phyloP scores from a whole-genome alignment of 208 protist genomes.

The Acanthamoeba culbertsoni region DNA sequence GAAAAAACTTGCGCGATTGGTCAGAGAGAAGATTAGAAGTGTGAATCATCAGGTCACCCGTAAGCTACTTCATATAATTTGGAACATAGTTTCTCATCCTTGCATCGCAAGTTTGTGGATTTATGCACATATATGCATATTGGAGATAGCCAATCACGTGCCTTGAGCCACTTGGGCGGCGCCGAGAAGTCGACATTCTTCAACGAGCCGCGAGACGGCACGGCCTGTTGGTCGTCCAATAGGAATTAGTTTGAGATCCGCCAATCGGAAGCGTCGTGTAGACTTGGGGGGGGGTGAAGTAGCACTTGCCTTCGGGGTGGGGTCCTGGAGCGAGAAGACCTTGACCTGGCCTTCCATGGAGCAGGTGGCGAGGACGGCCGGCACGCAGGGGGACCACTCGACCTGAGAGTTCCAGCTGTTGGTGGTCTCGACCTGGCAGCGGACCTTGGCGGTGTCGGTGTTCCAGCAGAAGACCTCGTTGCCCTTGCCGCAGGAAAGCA shows the following conservation, averaged over 20 bases:
- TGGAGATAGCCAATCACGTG: neutral
- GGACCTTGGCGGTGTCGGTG: slow-evolving; percentile 84
- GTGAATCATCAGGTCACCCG: neutral
- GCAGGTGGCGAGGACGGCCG: slow-evolving; percentile 88
- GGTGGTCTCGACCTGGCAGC: slow-evolving; percentile 80
- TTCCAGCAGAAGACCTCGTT: slow-evolving; percentile 95
- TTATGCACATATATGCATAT: neutral
- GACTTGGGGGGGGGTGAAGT: slow-evolving; percentile 65
- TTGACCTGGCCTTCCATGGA: slow-evolving; percentile 83
- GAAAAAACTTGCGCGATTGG: neutral
- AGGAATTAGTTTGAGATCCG: neutral
- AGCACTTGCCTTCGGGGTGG: neutral
- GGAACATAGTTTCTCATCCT: neutral
- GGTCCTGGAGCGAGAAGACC: slow-evolving; percentile 59
- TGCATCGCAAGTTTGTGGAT: neutral
- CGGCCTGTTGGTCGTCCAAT: no score
- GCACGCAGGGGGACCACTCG: slow-evolving; percentile 92
- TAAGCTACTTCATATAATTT: slow-evolving; percentile 6
- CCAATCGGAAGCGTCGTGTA: neutral
- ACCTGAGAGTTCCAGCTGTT: slow-evolving; percentile 92
- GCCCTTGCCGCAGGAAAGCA: slow-evolving; percentile 93
- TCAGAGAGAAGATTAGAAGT: neutral
- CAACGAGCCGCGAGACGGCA: neutral
- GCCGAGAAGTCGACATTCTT: slow-evolving; percentile 27
- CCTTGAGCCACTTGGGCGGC: slow-evolving; percentile 36